These are phyloP conservation scores for Bullera alba DNA, from an alignment of 768 basidiomycete genomes.

Conservation along the genomic window DNA sequence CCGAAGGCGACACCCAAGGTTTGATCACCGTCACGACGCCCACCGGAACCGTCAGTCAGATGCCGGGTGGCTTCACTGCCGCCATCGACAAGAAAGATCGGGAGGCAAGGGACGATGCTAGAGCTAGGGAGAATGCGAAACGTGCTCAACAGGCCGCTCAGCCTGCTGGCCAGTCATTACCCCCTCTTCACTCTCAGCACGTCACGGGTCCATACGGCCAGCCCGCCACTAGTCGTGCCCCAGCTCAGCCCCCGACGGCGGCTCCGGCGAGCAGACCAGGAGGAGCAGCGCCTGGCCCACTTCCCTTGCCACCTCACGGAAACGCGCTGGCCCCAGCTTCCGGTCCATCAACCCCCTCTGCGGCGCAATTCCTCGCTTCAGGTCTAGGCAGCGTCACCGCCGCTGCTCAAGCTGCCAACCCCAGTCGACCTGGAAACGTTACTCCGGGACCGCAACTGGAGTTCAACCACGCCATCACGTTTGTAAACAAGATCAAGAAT, in stretches of 20 bases:
- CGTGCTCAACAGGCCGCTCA: background rate
- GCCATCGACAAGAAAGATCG: conserved; percentile 30
- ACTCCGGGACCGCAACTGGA: conserved; percentile 27
- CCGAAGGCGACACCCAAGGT: conserved; percentile 31
- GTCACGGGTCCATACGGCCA: conserved; percentile 19
- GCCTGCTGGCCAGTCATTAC: conserved; percentile 5
- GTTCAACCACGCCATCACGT: conserved; percentile 83
- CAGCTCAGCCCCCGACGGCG: background rate
- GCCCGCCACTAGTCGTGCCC: background rate
- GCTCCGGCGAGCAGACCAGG: background rate
- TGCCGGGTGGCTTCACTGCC: conserved; percentile 38
- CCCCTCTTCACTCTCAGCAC: conserved; percentile 14
- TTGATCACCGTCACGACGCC: conserved; percentile 45
- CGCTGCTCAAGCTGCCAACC: background rate
- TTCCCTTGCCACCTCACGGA: conserved; percentile 9
- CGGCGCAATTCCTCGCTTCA: conserved; percentile 33
- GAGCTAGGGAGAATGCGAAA: background rate
- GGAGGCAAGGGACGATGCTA: conserved; percentile 13
- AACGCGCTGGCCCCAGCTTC: conserved; percentile 19
- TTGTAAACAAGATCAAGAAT: conserved; percentile 96
- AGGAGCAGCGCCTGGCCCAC: conserved; percentile 2
- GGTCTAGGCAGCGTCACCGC: conserved; percentile 13
- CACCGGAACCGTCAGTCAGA: conserved; percentile 41
- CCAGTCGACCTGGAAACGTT: background rate
- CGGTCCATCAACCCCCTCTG: conserved; percentile 38